phyloP scores from a whole-genome alignment of 768 basidiomycete species.

The Steccherinum ochraceum region DNA sequence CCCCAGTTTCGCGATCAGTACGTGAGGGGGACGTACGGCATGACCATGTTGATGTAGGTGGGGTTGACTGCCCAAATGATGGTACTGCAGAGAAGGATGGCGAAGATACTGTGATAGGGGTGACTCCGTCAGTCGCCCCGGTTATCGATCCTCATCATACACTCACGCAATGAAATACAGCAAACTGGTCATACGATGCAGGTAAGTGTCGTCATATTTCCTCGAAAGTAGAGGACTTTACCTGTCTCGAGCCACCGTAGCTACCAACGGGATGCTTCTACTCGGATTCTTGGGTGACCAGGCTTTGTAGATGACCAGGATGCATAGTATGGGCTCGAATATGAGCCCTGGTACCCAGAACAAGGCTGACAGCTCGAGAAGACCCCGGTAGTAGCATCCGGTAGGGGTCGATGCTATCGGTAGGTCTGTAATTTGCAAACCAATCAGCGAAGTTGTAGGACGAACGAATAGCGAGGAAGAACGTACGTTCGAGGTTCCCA shows the following conservation, averaged over 20 bases:
- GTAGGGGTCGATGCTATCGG: constrained; percentile 16
- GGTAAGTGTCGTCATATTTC: background rate
- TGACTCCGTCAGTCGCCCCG: background rate
- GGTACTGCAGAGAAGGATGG: constrained; percentile 12
- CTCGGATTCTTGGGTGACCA: constrained; percentile 1
- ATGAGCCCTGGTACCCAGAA: constrained; percentile 21
- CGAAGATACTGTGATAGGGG: constrained; percentile 12
- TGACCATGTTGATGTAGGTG: constrained; percentile 16
- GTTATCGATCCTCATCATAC: constrained; percentile 7
- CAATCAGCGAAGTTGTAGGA: background rate
- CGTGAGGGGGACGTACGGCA: constrained; percentile 14
- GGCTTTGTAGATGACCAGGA: constrained; percentile 17
- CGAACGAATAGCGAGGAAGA: background rate
- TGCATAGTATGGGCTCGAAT: constrained; percentile 19
- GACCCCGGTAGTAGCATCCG: constrained; percentile 17
- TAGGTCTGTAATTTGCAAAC: constrained; percentile 8
- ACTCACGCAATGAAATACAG: constrained; percentile 15
- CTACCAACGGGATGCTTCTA: constrained; percentile 5
- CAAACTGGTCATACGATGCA: constrained; percentile 7
- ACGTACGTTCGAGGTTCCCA: constrained; percentile 7
- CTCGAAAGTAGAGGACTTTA: background rate
- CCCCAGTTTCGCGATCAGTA: no score
- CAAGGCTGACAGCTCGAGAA: constrained; percentile 14
- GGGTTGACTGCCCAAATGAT: constrained; percentile 16
- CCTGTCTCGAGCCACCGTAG: constrained; percentile 10